Conservation (phyloP, 2,329 filamentous ascomycete species). For the Diaporthe longicolla region DNA sequence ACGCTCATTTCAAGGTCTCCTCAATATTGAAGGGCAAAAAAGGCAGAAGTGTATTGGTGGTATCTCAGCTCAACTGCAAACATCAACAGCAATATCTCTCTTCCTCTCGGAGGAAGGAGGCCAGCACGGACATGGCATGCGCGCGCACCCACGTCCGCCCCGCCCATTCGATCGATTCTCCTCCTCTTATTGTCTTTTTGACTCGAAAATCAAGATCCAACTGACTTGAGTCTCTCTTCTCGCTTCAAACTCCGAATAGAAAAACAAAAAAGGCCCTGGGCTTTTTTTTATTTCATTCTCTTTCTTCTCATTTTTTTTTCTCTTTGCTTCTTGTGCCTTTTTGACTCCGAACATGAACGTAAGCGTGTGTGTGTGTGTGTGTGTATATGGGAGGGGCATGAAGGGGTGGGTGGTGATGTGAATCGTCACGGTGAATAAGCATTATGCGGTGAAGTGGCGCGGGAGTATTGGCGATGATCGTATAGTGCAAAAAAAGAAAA, state of each 20-base stretch:
- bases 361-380: background rate
- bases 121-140: background rate
- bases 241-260: constrained; percentile 5
- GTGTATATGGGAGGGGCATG: background rate
- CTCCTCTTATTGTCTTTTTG: background rate
- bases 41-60: constrained; percentile 42
- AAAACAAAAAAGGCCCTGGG: background rate
- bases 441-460: constrained; percentile 24
- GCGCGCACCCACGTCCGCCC: background rate
- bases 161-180: background rate
- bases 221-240: constrained; percentile 13
- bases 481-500: background rate
- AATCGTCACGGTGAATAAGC: constrained; percentile 30
- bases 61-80: constrained; percentile 41
- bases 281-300: constrained; percentile 21
- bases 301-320: background rate
- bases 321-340: constrained; percentile 1
- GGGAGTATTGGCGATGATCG: constrained; percentile 6
- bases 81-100: constrained; percentile 39
- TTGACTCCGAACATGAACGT: constrained; percentile 13
- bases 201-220: constrained; percentile 23
- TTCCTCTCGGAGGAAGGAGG: constrained; percentile 1
- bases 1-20: background rate
- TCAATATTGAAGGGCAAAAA: constrained; percentile 32
- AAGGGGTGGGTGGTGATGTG: background rate